Evolutionary conservation across 73 alveolate genomes (phyloP).

Genomic region (Paraurostyla sp.): DNA sequence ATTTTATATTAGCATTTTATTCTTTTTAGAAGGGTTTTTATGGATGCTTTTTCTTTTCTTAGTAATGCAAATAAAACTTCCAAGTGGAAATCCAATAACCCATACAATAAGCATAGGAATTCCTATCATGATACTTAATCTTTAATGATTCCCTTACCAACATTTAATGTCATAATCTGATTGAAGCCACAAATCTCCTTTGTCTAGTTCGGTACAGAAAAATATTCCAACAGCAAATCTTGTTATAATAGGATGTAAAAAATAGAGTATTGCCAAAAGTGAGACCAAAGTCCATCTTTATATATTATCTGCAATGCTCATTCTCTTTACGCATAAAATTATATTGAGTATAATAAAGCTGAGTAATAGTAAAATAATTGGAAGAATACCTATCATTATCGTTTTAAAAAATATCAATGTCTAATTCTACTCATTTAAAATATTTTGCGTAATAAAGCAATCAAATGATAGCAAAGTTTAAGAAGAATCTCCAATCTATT

Average conservation of each 20-base stretch:
- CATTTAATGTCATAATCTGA: constrained; percentile 25
- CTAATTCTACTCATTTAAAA: not conserved
- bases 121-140: constrained; percentile 10
- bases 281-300: not conserved
- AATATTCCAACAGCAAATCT: not conserved
- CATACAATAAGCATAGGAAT: constrained; percentile 41
- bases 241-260: not conserved
- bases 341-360: not conserved
- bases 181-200: constrained; percentile 23
- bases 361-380: not conserved
- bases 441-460: not conserved
- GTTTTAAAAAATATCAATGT: not conserved
- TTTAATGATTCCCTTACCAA: constrained; percentile 25
- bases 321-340: not conserved
- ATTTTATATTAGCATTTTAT: not conserved
- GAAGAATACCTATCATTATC: not conserved
- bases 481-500: not conserved
- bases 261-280: not conserved
- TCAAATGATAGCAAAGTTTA: not conserved
- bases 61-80: not conserved
- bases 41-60: not conserved
- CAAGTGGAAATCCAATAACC: constrained; percentile 46
- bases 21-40: no score
- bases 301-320: not conserved
- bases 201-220: constrained; percentile 31